Percentiles rank a stretch among this genome's conserved stretches.
Evolutionary conservation across 2,329 filamentous ascomycete species (phyloP).

Genomic region (Cladosporium sphaerospermum): DNA sequence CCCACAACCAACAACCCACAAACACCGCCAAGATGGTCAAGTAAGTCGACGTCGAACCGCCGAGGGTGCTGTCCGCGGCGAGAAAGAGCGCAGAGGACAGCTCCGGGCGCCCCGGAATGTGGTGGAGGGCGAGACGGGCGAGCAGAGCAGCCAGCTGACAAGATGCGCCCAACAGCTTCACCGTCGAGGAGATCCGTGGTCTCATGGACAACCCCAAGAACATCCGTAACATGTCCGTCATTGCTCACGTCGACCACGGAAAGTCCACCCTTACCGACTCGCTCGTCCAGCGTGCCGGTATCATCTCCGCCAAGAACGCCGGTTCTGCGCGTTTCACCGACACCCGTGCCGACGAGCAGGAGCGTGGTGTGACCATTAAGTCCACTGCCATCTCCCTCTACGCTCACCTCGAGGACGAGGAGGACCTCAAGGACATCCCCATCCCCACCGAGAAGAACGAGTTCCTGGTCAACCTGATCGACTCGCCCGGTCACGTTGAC

Average conservation of each 20-base stretch:
- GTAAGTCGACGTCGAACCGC: conserved; percentile 56
- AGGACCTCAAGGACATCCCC: conserved; percentile 92
- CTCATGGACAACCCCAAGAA: conserved; percentile 74
- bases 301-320: conserved; percentile 96
- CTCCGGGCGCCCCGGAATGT: neutral
- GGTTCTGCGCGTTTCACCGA: conserved; percentile 95
- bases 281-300: conserved; percentile 97
- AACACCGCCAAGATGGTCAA: conserved; percentile 99
- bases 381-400: conserved; percentile 99
- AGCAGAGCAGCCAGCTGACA: conserved; percentile 42
- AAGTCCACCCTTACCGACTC: conserved; percentile 99
- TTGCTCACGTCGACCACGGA: conserved; percentile 99
- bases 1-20: conserved; percentile 16
- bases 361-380: conserved; percentile 99
- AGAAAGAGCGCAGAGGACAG: neutral
- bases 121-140: neutral
- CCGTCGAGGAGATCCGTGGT: conserved; percentile 73
- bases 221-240: conserved; percentile 97
- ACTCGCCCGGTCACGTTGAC: conserved; percentile 99
- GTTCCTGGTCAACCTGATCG: conserved; percentile 99
- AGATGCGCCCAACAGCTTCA: conserved; percentile 66
- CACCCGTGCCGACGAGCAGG: conserved; percentile 95
- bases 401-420: conserved; percentile 69
- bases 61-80: neutral
- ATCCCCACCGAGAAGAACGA: conserved; percentile 85